Base-by-base conservation (phyloP, 495 filamentous ascomycete genomes). In the Xylaria venustula region DNA sequence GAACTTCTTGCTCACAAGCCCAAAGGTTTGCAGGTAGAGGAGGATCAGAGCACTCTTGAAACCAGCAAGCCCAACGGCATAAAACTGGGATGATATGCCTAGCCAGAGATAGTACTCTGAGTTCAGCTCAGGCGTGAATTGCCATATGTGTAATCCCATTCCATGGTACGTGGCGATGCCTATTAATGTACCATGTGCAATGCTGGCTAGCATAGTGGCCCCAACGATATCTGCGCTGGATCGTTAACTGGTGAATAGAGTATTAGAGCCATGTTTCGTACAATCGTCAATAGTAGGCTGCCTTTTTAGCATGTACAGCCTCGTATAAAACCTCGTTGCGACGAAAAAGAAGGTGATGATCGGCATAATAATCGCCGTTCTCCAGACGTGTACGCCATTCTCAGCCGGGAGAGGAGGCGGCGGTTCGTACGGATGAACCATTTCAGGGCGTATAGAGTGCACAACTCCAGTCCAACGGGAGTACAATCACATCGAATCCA, bases 31-130 rank as follows among this genome's bases (percentile, higher is more conserved):
- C 6, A 77, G 60, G 51, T 79, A 79, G 20, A 76, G 66, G 1
- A 78, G 22, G 19, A 78, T 65, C 28, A 79, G 63, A 1, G 74
- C 60, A 45, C 64, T 67, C 54, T 79, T 79, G 56, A 77, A 79
- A 20, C 75, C 75, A 14, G 72, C 63, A 11, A 79, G 61, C 45
- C 66, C 69, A 25, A 71, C 22, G 34, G 74, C 62, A 51, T 79
- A 78, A 44, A 77, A 66, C 49, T 71, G 57, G 14, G 74, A 75
- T 3, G 73, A 65, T 46, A 75, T 68, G 53, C 65, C 71, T 26
- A 75, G 69, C 75, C 75, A 79, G 48, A 72, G 69, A 42, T 70
- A 70, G 22, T 72, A 72, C 50, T 70, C 58, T 17, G 62, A 67
- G 28, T 72, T 70, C 3, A 72, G 61, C 20, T 67, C 65, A 7